Evolutionary conservation across 164 flowering plant species (phyloP).

Genomic region (Berberis vulgaris): DNA sequence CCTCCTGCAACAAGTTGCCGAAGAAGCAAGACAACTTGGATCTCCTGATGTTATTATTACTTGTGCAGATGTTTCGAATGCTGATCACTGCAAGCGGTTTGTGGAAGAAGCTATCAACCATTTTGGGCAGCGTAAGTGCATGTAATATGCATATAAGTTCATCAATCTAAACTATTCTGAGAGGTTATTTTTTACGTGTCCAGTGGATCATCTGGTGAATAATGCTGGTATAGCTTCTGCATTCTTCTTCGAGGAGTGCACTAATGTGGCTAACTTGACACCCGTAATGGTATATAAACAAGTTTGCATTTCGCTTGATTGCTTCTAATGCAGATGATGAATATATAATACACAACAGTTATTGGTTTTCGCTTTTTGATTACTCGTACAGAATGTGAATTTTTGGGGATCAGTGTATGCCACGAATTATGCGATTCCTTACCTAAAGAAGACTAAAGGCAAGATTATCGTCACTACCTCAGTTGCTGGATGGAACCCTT

Average conservation of each 20-base stretch:
- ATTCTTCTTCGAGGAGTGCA: constrained; percentile 31
- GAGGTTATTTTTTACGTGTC: not conserved
- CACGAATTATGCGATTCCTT: constrained; percentile 41
- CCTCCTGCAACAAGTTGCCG: not conserved
- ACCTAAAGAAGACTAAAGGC: constrained; percentile 37
- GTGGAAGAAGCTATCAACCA: constrained; percentile 31
- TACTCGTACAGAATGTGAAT: constrained; percentile 32
- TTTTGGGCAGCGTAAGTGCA: constrained; percentile 41
- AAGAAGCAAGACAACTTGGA: not conserved
- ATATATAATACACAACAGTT: not conserved
- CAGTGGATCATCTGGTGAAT: constrained; percentile 70
- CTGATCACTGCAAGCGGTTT: not conserved
- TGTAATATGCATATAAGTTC: not conserved
- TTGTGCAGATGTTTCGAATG: constrained; percentile 1
- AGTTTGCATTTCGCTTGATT: not conserved
- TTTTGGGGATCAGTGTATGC: constrained; percentile 51
- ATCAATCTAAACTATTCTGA: no score
- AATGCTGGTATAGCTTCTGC: constrained; percentile 42
- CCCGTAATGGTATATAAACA: constrained; percentile 27
- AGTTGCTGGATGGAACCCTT: constrained; percentile 25
- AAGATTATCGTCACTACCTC: constrained; percentile 40
- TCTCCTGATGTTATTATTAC: not conserved
- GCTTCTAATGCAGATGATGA: not conserved
- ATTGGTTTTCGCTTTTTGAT: no score
- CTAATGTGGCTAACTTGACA: constrained; percentile 11